phyloP scores from a whole-genome alignment of 176 grass and related monocot species.

The Musa schizocarpa region DNA sequence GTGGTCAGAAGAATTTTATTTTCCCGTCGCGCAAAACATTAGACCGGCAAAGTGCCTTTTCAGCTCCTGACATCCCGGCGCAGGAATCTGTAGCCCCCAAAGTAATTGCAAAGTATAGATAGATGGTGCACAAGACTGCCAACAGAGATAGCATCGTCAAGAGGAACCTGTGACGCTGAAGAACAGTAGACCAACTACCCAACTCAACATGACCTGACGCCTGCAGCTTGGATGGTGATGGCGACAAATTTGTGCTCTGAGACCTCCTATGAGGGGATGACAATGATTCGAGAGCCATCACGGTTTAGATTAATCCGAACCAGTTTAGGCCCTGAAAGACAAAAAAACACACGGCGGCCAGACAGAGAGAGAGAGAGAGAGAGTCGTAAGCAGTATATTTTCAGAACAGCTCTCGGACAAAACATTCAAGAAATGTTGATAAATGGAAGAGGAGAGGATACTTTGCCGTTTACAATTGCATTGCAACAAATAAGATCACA shows the following conservation, averaged over 20 bases:
- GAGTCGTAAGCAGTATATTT: no score
- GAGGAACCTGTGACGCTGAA: conserved; percentile 85
- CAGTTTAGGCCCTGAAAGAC: conserved; percentile 25
- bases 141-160: conserved; percentile 70
- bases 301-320: background rate
- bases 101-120: conserved; percentile 92
- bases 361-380: no score
- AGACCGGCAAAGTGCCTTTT: conserved; percentile 46
- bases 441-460: no score
- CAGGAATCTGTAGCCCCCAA: conserved; percentile 53
- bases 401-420: no score
- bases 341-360: background rate
- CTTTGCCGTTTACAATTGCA: no score
- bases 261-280: conserved; percentile 73
- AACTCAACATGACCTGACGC: conserved; percentile 46
- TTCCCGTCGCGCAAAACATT: conserved; percentile 58
- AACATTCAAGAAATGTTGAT: no score
- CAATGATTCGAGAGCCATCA: conserved; percentile 82
- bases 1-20: conserved; percentile 51
- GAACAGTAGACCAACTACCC: conserved; percentile 59
- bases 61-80: conserved; percentile 39
- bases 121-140: conserved; percentile 82
- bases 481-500: no score
- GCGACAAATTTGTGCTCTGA: conserved; percentile 48
- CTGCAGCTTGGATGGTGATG: conserved; percentile 48